Evolutionary conservation across 306 rosid genomes (phyloP), one percentile per base, ranked within the genome.

Genomic region (Morella rubra): DNA sequence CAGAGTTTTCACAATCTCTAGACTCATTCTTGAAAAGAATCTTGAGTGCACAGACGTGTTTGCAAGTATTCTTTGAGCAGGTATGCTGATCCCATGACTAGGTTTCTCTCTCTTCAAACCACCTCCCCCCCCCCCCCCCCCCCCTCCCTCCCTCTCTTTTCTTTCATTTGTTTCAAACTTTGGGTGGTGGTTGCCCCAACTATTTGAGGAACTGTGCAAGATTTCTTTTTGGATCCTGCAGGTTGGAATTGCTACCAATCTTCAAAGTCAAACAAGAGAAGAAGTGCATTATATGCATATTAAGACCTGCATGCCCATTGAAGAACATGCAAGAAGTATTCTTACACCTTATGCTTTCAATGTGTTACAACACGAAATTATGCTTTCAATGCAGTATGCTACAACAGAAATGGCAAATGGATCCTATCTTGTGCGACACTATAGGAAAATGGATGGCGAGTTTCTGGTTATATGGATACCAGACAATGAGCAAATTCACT

Each of bases 261-360:
- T 75, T 18, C 73, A 85, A 76, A 85, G 49, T 76, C 81, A 51
- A 70, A 76, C 78, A 65, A 76, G 79, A 75, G 89, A 80, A 64
- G 74, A 77, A 77, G 69, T 84, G 77, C 86, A 76, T 58, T 81
- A 80, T 76, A 74, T 67, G 82, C 72, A 78, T 58, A 78, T 85
- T 66, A 89, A 81, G 82, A 87, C 93, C 4, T 69, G 91, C 84
- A 87, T 85, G 87, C 93, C 93, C n/a, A 74, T 89, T 11, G 93
- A 89, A 85, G 88, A 89, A 79, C 91, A 87, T 76, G 91, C 91
- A 19, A 83, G 76, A 65, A 85, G 74, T 67, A 76, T 84, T 71
- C 88, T 85, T 68, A 83, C 93, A 16, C 91, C 91, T 70, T 89
- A 85, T 50, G 88, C 87, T 73, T 89, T 89, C 87, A 82, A 68